phyloP scores from a whole-genome alignment of 805 yeast species.

The Brettanomyces nanus region DNA sequence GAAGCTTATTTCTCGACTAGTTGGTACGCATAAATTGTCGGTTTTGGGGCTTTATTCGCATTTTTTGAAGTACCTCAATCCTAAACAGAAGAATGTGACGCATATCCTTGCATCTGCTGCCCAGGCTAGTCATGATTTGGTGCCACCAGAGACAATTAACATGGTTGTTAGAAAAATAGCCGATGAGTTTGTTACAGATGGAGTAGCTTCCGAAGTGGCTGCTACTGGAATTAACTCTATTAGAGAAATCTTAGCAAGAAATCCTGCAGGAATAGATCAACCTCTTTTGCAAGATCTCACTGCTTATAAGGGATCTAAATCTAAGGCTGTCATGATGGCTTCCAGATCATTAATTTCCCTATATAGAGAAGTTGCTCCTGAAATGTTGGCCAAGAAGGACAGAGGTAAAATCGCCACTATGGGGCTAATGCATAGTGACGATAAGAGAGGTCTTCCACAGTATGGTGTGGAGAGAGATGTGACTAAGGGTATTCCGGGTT shows the following conservation, averaged over 20 bases:
- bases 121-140: slow-evolving; percentile 92
- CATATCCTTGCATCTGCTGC: slow-evolving; percentile 96
- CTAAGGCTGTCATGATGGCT: slow-evolving; percentile 91
- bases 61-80: slow-evolving; percentile 83
- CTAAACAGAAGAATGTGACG: slow-evolving; percentile 90
- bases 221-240: slow-evolving; percentile 96
- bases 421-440: slow-evolving; percentile 48
- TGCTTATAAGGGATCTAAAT: slow-evolving; percentile 86
- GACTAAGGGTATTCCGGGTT: slow-evolving; percentile 77
- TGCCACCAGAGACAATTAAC: slow-evolving; percentile 86
- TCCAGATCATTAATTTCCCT: slow-evolving; percentile 80
- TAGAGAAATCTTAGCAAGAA: slow-evolving; percentile 86
- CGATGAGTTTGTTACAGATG: slow-evolving; percentile 95
- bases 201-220: slow-evolving; percentile 96
- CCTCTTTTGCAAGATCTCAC: slow-evolving; percentile 81
- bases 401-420: slow-evolving; percentile 90
- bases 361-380: slow-evolving; percentile 94
- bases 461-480: slow-evolving; percentile 68
- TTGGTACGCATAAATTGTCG: slow-evolving; percentile 91
- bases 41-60: slow-evolving; percentile 85
- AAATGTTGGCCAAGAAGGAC: slow-evolving; percentile 83
- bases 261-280: slow-evolving; percentile 89
- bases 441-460: slow-evolving; percentile 42
- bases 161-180: slow-evolving; percentile 87
- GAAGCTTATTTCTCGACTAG: slow-evolving; percentile 79